Percentiles rank a stretch among this genome's conserved stretches.
phyloP scores from a whole-genome alignment of 352 stramenopile species.

The Phytophthora kernoviae region DNA sequence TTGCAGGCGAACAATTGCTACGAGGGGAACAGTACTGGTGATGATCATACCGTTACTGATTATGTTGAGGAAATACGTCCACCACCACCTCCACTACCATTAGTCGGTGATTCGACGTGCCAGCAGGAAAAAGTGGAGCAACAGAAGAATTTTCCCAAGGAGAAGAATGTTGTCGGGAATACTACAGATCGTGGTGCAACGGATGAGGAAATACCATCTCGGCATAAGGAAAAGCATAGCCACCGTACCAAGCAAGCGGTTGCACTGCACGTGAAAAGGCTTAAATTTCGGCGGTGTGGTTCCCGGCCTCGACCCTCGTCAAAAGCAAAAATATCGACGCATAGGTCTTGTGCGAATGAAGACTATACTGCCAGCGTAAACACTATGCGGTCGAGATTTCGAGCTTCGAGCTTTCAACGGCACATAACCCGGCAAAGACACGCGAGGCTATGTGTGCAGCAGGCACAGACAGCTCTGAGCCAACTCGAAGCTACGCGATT shows the following conservation, averaged over 20 bases:
- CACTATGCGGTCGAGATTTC: constrained; percentile 48
- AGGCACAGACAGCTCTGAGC: constrained; percentile 26
- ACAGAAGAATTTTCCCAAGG: neutral
- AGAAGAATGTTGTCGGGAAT: neutral
- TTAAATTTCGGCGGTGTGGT: neutral
- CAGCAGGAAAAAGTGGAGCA: neutral
- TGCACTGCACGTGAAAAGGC: constrained; percentile 20
- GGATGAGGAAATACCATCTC: neutral
- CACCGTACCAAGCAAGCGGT: constrained; percentile 27
- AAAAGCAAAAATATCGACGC: neutral
- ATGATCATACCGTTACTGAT: neutral
- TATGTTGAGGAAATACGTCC: too few species aligned
- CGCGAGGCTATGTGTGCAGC: constrained; percentile 30
- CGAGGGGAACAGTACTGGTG: neutral
- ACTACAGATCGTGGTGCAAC: neutral
- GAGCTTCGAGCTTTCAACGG: constrained; percentile 56
- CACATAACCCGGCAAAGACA: constrained; percentile 63
- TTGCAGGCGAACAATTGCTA: neutral
- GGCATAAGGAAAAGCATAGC: constrained; percentile 10
- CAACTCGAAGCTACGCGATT: constrained; percentile 34
- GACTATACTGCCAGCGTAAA: neutral
- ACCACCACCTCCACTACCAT: too few species aligned
- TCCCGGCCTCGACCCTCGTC: neutral
- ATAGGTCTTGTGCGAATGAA: neutral
- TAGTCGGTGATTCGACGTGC: too few species aligned